These are phyloP conservation scores for Eudorina sp. DNA, from an alignment of 139 green algal genomes.

Conservation along the genomic window DNA sequence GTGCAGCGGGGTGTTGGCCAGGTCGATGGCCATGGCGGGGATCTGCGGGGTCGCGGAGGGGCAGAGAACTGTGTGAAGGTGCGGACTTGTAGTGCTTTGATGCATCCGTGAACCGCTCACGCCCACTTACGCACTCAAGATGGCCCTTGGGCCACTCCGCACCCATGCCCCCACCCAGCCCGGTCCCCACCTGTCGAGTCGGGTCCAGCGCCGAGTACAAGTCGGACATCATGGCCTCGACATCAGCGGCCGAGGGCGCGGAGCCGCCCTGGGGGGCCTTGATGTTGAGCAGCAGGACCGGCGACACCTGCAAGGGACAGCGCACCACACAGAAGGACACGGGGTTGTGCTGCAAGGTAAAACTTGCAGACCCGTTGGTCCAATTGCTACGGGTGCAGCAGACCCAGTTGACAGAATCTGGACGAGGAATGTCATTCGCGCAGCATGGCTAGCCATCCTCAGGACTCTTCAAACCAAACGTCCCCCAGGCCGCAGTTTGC, in stretches of 20 bases:
- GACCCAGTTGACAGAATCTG: neutral
- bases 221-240: slow-evolving; percentile 10
- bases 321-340: neutral
- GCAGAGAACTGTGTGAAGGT: neutral
- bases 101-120: neutral
- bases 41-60: slow-evolving; percentile 8
- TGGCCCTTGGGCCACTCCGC: neutral
- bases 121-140: neutral
- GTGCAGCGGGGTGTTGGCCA: slow-evolving; percentile 42
- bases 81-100: no score
- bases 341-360: neutral
- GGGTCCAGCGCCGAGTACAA: neutral
- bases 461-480: neutral
- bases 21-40: slow-evolving; percentile 45
- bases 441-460: neutral
- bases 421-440: neutral
- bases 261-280: neutral
- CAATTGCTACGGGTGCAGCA: no score
- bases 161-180: no score
- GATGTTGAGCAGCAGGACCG: slow-evolving; percentile 35
- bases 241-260: neutral
- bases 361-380: neutral
- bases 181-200: neutral
- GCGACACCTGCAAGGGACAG: neutral
- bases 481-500: neutral